These are phyloP conservation scores for Populus trichocarpa DNA, from an alignment of 441 rosid genomes.

Conservation along the genomic window DNA sequence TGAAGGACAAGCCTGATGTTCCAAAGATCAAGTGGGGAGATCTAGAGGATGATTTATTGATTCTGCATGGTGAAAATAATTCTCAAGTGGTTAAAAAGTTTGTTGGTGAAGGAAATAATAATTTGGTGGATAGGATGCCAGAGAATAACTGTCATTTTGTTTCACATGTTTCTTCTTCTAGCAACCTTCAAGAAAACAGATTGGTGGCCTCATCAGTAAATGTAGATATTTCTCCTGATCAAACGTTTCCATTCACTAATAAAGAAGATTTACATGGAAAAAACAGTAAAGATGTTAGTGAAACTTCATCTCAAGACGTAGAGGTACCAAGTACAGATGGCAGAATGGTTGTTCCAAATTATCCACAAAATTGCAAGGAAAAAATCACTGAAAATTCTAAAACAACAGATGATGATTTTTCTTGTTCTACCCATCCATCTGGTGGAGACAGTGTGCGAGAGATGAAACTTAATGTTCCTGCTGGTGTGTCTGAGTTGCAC, in stretches of 20 bases:
- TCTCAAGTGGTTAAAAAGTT: conserved; percentile 34
- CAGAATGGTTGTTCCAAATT: conserved; percentile 20
- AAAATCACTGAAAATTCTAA: conserved; percentile 18
- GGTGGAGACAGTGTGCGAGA: conserved; percentile 22
- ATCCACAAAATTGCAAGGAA: conserved; percentile 29
- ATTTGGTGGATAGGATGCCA: conserved; percentile 24
- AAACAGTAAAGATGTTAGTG: conserved; percentile 24
- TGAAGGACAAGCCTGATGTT: conserved; percentile 28
- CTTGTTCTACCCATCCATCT: conserved; percentile 20
- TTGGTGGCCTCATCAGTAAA: conserved; percentile 18
- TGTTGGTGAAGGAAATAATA: conserved; percentile 28
- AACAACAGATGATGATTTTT: conserved; percentile 15
- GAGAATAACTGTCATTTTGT: conserved; percentile 23
- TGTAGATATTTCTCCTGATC: conserved; percentile 16
- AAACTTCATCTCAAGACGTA: conserved; percentile 21
- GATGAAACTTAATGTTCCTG: conserved; percentile 27
- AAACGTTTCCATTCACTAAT: conserved; percentile 15
- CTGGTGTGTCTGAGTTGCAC: conserved; percentile 16
- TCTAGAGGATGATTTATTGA: conserved; percentile 49
- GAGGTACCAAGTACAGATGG: conserved; percentile 19
- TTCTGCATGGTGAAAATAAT: conserved; percentile 27
- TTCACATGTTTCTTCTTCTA: conserved; percentile 26
- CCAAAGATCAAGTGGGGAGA: conserved; percentile 65
- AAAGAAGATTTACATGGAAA: conserved; percentile 27
- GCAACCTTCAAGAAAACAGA: conserved; percentile 22